Evolutionary conservation across 2,329 filamentous ascomycete genomes (phyloP).

Genomic region (Colletotrichum sp.): DNA sequence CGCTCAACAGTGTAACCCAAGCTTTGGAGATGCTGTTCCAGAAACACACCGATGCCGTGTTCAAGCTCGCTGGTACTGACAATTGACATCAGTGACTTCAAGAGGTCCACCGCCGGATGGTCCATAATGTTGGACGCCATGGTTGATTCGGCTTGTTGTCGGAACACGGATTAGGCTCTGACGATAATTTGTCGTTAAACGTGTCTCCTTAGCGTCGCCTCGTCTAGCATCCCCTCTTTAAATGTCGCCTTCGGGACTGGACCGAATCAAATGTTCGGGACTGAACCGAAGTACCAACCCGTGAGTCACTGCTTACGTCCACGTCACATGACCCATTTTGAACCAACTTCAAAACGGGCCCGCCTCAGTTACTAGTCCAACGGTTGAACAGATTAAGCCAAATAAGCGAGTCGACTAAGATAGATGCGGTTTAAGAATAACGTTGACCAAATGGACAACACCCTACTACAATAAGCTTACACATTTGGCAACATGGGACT

Average conservation of each 20-base stretch:
- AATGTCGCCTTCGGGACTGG: background rate
- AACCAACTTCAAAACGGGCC: background rate
- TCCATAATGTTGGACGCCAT: slow-evolving; percentile 8
- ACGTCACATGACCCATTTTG: background rate
- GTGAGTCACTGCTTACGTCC: background rate
- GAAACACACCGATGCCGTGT: slow-evolving; percentile 36
- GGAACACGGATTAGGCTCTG: background rate
- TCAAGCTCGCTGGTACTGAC: slow-evolving; percentile 41
- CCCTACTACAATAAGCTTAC: background rate
- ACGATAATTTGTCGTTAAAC: fast-evolving
- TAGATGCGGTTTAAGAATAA: background rate
- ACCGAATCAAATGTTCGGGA: background rate
- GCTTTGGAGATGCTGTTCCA: slow-evolving; percentile 33
- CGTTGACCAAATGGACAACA: background rate
- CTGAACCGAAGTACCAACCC: background rate
- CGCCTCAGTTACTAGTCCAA: background rate
- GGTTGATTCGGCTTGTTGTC: background rate
- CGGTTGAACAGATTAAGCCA: background rate
- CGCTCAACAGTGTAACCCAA: slow-evolving; percentile 40
- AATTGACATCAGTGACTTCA: slow-evolving; percentile 38
- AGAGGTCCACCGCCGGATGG: slow-evolving; percentile 29
- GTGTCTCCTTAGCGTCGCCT: background rate
- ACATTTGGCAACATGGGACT: background rate
- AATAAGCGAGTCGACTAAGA: background rate
- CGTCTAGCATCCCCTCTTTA: background rate